Base-by-base conservation (phyloP, 257 asterid species). In the Solanum dulcamara region DNA sequence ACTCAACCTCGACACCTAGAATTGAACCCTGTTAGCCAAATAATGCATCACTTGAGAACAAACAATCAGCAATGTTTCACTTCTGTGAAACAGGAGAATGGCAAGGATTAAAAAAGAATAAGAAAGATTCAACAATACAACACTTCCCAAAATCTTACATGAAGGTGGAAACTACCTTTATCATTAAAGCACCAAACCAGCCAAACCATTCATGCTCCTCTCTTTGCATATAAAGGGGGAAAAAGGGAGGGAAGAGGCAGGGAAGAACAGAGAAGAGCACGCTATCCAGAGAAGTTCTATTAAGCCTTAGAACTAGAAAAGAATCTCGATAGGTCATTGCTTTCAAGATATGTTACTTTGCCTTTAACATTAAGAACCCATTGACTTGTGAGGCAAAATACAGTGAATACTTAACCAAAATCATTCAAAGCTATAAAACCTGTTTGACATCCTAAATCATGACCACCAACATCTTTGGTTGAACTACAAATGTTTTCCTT, bases 1-100 rank as follows among this genome's bases (percentile, higher is more conserved):
- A 87, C 87, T 93, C 98, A 89, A 94, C 93, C 90, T 95, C 98
- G 83, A 95, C 94, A 94, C 99, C 98, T 94, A 97, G 98, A 94
- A 97, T 87, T 91, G 99, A 97, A 97, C 98, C 99, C 99, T 97
- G 99, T 97, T 95, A 95, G 98, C 99, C 95, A 97, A 94, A 90
- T 92, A 92, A 92, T 91, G 87, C 91, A 89, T 86, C 81, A 83
- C 89, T 94, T 93, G 90, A 95, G 93, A 93, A 92, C 90, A 77
- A 91, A 85, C 87, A 68, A 64, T 51, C 48, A 86, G 81, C 81
- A 85, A 32, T 46, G 86, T 85, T 83, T 87, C 89, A 87, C 89
- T 53, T 77, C 42, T 33, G 84, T 79, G 86, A 80, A 87, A 89
- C 85, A 80, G 37, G 53, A 80, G 51, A 86, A 42, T 51, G 33